Conservation (phyloP, 192 early-diverging fungal genomes). For the Backusella morwellensis region DNA sequence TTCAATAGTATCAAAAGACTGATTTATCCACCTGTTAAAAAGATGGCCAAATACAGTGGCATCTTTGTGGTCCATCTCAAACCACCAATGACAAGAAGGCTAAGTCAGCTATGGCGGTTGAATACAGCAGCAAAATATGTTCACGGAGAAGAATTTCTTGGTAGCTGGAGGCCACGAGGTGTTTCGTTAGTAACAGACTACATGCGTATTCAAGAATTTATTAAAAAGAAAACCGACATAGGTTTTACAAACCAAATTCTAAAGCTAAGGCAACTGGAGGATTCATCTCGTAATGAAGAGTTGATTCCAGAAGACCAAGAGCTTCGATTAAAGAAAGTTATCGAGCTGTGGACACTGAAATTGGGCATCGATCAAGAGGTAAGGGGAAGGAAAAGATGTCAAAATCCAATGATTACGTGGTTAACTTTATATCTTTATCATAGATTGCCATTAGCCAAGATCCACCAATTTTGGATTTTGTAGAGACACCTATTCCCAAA, state of each 20-base stretch:
- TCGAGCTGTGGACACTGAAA: constrained; percentile 28
- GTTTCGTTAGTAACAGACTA: constrained; percentile 62
- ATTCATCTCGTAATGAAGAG: not conserved
- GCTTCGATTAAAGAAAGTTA: constrained; percentile 7
- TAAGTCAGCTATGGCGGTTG: constrained; percentile 64
- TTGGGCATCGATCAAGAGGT: constrained; percentile 38
- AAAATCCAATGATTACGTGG: not conserved
- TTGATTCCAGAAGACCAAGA: not conserved
- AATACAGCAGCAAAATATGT: constrained; percentile 72
- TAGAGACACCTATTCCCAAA: constrained; percentile 13
- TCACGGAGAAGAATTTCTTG: constrained; percentile 70
- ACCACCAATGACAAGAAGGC: constrained; percentile 49
- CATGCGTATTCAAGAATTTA: constrained; percentile 23
- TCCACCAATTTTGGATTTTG: constrained; percentile 31
- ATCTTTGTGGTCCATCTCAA: constrained; percentile 64
- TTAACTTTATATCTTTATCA: not conserved
- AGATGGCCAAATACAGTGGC: constrained; percentile 47
- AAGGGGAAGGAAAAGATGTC: not conserved
- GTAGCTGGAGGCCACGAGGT: constrained; percentile 67
- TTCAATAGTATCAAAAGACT: constrained; percentile 44
- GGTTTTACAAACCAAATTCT: constrained; percentile 42
- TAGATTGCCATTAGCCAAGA: constrained; percentile 47
- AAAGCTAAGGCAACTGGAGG: constrained; percentile 7
- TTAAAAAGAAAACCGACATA: constrained; percentile 36
- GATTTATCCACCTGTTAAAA: constrained; percentile 36